phyloP scores from a whole-genome alignment of 768 basidiomycete species.

The Pleurotus pulmonarius region DNA sequence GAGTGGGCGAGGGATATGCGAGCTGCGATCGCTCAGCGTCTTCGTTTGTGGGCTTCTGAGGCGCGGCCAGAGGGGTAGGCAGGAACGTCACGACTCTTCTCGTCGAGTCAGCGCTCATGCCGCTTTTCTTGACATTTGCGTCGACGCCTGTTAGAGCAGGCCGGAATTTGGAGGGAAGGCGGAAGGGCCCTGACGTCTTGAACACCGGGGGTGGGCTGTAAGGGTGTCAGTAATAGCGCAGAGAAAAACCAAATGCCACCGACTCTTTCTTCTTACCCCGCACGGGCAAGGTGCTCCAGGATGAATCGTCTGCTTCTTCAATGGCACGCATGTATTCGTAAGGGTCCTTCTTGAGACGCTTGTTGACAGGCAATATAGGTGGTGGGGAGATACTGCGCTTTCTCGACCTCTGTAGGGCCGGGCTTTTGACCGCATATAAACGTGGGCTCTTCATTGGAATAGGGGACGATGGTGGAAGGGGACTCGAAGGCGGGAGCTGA shows the following conservation, averaged over 20 bases:
- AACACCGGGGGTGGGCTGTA: neutral
- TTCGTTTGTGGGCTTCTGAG: neutral
- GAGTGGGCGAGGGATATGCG: neutral
- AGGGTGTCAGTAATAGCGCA: too few relatives aligned
- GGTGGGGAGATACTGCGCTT: too few relatives aligned
- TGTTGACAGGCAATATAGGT: too few relatives aligned
- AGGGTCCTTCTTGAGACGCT: neutral
- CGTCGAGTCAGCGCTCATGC: neutral
- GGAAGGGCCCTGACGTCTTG: constrained; percentile 9
- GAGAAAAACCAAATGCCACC: neutral
- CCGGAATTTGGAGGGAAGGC: constrained; percentile 2
- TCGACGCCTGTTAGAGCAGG: neutral
- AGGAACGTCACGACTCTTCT: constrained; percentile 9
- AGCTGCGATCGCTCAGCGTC: neutral
- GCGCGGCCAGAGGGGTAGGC: constrained; percentile 5
- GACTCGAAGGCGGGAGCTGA: too few relatives aligned
- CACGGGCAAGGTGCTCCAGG: constrained; percentile 3
- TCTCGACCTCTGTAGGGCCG: neutral
- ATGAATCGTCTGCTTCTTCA: neutral
- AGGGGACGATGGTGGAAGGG: too few relatives aligned
- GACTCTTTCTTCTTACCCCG: neutral
- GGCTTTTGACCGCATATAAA: neutral
- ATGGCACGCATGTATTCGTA: neutral
- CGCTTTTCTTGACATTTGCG: neutral
- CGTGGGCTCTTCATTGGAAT: too few relatives aligned